These are phyloP conservation scores for Pestalotiopsis sp. DNA, from an alignment of 2,329 filamentous ascomycete species.

Conservation along the genomic window DNA sequence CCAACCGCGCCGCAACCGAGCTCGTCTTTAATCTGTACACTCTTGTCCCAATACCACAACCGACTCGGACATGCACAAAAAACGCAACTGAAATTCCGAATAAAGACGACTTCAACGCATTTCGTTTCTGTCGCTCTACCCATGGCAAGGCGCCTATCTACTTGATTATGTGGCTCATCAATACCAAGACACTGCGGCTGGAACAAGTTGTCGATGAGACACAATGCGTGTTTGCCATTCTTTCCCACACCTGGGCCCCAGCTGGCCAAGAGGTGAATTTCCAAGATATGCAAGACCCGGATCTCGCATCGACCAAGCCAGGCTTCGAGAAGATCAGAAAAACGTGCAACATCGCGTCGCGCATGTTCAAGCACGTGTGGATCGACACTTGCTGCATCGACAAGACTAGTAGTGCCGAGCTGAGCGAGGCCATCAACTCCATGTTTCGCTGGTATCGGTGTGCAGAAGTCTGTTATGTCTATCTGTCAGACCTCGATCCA, in stretches of 20 bases:
- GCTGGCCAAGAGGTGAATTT: background rate
- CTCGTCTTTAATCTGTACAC: too few species aligned
- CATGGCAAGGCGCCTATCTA: background rate
- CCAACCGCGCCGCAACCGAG: too few species aligned
- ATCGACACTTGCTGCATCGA: constrained; percentile 15
- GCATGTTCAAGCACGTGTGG: background rate
- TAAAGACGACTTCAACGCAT: too few species aligned
- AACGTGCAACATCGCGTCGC: too few species aligned
- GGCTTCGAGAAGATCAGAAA: background rate
- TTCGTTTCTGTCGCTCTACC: too few species aligned
- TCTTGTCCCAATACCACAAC: too few species aligned
- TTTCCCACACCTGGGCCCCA: background rate
- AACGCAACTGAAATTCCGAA: too few species aligned
- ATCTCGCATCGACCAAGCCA: background rate
- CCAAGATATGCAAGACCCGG: background rate
- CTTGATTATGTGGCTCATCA: background rate
- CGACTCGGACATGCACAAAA: too few species aligned
- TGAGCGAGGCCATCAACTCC: constrained; percentile 22
- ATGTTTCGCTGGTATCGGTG: constrained; percentile 22
- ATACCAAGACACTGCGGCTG: background rate
- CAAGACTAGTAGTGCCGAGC: constrained; percentile 19
- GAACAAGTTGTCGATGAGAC: background rate
- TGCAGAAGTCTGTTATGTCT: constrained; percentile 20
- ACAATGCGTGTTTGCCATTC: background rate
- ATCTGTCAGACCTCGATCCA: constrained; percentile 21